Evolutionary conservation across 768 basidiomycete genomes (phyloP).

Genomic region (Pleurotus tuber-regium): DNA sequence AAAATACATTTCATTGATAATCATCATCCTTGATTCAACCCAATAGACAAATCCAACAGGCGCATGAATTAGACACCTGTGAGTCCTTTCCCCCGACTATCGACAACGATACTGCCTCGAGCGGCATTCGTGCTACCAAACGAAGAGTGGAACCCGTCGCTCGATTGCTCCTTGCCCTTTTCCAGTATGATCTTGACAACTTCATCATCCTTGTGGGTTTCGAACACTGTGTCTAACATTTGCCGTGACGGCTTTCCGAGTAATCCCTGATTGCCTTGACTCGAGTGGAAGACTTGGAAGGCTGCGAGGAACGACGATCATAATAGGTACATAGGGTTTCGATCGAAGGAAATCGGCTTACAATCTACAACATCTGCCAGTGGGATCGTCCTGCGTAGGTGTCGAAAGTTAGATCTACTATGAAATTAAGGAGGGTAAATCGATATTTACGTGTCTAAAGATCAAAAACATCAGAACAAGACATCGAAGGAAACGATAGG

Average conservation of each 20-base stretch:
- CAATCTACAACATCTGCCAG: constrained; percentile 81
- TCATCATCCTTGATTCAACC: neutral
- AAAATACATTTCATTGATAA: neutral
- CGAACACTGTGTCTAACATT: constrained; percentile 75
- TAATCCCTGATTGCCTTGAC: constrained; percentile 76
- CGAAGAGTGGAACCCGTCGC: constrained; percentile 38
- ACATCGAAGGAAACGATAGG: constrained; percentile 14
- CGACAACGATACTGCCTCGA: constrained; percentile 32
- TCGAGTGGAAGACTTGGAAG: constrained; percentile 67
- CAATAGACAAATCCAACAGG: neutral
- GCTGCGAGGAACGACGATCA: constrained; percentile 35
- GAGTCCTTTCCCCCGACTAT: constrained; percentile 37
- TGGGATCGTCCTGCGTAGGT: constrained; percentile 64
- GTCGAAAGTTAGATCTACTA: constrained; percentile 15
- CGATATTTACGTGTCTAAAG: constrained; percentile 63
- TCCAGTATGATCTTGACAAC: constrained; percentile 58
- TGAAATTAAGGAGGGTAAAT: neutral
- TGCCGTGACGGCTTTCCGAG: constrained; percentile 77
- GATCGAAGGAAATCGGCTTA: constrained; percentile 31
- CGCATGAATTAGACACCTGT: constrained; percentile 28
- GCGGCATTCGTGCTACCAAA: constrained; percentile 20
- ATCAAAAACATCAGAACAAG: constrained; percentile 16
- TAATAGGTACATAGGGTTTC: neutral
- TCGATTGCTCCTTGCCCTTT: constrained; percentile 58
- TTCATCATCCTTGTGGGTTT: constrained; percentile 60